phyloP scores from a whole-genome alignment of 208 protist genomes.

The Trypanosoma avium region DNA sequence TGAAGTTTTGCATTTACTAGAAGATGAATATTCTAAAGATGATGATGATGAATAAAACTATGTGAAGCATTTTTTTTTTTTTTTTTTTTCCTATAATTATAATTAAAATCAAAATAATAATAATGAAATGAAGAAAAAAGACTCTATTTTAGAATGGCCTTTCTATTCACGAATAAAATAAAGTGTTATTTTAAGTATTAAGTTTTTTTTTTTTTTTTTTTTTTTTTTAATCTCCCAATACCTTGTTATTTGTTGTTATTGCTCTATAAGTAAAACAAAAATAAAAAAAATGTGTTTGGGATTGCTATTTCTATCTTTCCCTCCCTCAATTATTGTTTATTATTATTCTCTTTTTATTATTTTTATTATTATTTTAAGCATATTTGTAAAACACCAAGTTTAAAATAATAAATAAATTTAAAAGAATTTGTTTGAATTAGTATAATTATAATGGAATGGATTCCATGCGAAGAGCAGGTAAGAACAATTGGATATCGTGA shows the following conservation, averaged over 20 bases:
- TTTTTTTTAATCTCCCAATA: too few relatives aligned
- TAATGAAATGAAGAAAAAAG: too few relatives aligned
- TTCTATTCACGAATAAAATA: too few relatives aligned
- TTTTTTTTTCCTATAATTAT: too few relatives aligned
- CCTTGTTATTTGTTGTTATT: too few relatives aligned
- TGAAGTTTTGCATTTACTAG: constrained; percentile 36
- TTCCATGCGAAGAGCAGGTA: constrained; percentile 38
- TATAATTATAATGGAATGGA: constrained; percentile 37
- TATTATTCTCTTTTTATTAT: not conserved
- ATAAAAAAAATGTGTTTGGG: too few relatives aligned
- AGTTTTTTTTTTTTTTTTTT: too few relatives aligned
- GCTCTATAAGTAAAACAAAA: too few relatives aligned
- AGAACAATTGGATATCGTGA: constrained; percentile 58
- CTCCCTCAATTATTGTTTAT: not conserved
- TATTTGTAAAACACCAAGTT: not conserved
- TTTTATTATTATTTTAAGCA: not conserved
- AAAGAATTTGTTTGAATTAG: not conserved
- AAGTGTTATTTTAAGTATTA: too few relatives aligned
- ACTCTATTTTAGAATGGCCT: too few relatives aligned
- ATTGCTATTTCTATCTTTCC: too few relatives aligned
- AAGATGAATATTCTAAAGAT: constrained; percentile 30
- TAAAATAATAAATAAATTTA: not conserved
- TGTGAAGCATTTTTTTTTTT: constrained; percentile 14
- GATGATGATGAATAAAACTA: constrained; percentile 4
- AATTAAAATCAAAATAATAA: too few relatives aligned